These are phyloP conservation scores for Knufia fluminis DNA, from an alignment of 2,329 filamentous ascomycete species.

Conservation along the genomic window DNA sequence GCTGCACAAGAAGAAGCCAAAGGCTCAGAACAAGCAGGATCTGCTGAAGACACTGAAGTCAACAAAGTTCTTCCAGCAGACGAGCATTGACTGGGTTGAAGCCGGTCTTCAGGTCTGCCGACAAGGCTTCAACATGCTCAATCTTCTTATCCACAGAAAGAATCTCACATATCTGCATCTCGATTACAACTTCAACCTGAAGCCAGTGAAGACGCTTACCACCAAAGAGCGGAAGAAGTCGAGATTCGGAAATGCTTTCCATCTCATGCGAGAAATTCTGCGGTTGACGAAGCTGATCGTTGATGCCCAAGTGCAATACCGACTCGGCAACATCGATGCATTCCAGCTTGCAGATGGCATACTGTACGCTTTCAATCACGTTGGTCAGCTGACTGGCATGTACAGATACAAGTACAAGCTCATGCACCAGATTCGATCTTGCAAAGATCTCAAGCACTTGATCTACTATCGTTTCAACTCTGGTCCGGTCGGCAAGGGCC, in stretches of 20 bases:
- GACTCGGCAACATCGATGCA: constrained; percentile 93
- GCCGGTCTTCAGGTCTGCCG: constrained; percentile 95
- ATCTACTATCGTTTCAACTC: constrained; percentile 99
- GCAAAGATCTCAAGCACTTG: constrained; percentile 97
- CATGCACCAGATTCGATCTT: constrained; percentile 98
- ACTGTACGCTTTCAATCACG: constrained; percentile 98
- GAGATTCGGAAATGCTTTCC: constrained; percentile 96
- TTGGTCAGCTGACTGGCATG: constrained; percentile 97
- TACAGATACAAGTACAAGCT: constrained; percentile 99
- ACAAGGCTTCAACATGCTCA: constrained; percentile 99
- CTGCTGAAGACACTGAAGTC: constrained; percentile 81
- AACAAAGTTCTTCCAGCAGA: constrained; percentile 99
- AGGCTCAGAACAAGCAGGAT: constrained; percentile 91
- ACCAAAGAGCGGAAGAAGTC: constrained; percentile 99
- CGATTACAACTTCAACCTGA: constrained; percentile 99
- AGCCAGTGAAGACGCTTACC: constrained; percentile 95
- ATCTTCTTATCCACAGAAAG: constrained; percentile 93
- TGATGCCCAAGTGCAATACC: constrained; percentile 95
- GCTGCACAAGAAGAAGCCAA: constrained; percentile 88
- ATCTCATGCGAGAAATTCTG: constrained; percentile 95
- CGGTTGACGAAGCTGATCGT: constrained; percentile 95
- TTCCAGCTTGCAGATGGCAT: constrained; percentile 98
- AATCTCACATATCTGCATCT: constrained; percentile 97
- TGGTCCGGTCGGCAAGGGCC: constrained; percentile 90
- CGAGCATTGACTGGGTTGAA: constrained; percentile 98